Conservation (phyloP, 306 rosid species). For the Medicago truncatula region MtrunA17r5.0-ANR NC_053045.1:43492001-43492500, state of each 20-base stretch:
- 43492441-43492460: slow-evolving; percentile 73
- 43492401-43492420: slow-evolving; percentile 70
- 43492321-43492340: slow-evolving; percentile 18
- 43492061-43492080: slow-evolving; percentile 54
- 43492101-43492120: background rate
- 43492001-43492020: slow-evolving; percentile 53
- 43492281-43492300: background rate
- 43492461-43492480: slow-evolving; percentile 75
- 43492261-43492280: background rate
- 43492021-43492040: slow-evolving; percentile 66
- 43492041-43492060: slow-evolving; percentile 60
- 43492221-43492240: background rate
- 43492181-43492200: too few species aligned
- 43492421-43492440: slow-evolving; percentile 76
- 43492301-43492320: background rate
- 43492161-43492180: too few species aligned
- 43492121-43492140: too few species aligned
- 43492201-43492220: background rate
- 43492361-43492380: slow-evolving; percentile 75
- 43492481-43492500: slow-evolving; percentile 90
- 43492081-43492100: slow-evolving; percentile 56
- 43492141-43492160: too few species aligned
- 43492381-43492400: slow-evolving; percentile 78
- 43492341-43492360: slow-evolving; percentile 49
- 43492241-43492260: background rate